phyloP scores from a whole-genome alignment of 768 basidiomycete species.

The Lactarius indigo region DNA sequence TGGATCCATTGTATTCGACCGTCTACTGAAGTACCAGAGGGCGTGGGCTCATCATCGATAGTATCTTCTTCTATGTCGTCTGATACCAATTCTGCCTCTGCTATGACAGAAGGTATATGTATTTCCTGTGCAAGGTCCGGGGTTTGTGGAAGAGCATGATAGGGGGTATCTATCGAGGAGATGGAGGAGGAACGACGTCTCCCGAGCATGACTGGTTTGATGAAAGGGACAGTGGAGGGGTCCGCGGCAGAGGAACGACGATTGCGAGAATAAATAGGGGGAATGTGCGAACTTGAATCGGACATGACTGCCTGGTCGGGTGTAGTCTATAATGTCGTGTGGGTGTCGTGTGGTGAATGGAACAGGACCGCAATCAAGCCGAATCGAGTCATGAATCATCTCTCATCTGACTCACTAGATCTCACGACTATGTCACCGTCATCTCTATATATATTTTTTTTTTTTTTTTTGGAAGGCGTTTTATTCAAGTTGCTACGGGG shows the following conservation, averaged over 20 bases:
- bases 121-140: constrained; percentile 3
- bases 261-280: background rate
- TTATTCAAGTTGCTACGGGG: too few relatives aligned
- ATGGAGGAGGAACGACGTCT: constrained; percentile 18
- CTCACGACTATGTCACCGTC: background rate
- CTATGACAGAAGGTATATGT: constrained; percentile 10
- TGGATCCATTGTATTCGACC: constrained; percentile 56
- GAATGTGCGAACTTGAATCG: background rate
- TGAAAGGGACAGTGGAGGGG: background rate
- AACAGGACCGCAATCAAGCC: background rate
- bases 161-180: constrained; percentile 12
- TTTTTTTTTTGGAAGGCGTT: too few relatives aligned
- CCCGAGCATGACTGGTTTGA: background rate
- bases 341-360: background rate
- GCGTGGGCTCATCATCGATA: background rate
- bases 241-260: background rate
- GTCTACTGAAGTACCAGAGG: constrained; percentile 34
- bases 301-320: background rate
- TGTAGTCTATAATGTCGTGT: background rate
- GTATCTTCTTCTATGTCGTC: constrained; percentile 18
- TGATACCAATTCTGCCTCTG: constrained; percentile 4
- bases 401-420: background rate
- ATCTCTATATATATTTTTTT: too few relatives aligned
- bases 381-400: background rate
- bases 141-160: constrained; percentile 18